Conservation (phyloP, 345 rosid genomes). For the Syzygium aqueum region DNA sequence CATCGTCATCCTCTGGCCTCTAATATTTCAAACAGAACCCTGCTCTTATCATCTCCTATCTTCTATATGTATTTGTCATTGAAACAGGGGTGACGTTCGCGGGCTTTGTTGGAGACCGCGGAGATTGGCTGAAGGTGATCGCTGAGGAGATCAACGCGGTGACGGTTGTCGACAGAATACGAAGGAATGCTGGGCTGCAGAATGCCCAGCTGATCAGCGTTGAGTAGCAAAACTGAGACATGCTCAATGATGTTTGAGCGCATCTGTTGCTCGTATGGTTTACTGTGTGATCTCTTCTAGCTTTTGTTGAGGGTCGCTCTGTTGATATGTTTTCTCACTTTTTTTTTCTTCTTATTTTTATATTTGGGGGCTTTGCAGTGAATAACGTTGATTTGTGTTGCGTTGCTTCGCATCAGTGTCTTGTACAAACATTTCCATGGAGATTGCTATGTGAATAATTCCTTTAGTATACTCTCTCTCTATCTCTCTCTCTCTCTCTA, state of each 20-base stretch:
- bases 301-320: not conserved
- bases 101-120: not conserved
- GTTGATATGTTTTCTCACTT: no score
- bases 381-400: rapidly evolving
- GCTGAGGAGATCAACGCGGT: not conserved
- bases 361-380: not conserved
- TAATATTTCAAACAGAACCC: no score
- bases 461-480: not conserved
- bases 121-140: not conserved
- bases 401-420: not conserved
- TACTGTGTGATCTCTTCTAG: not conserved
- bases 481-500: no score
- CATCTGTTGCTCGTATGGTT: not conserved
- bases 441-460: not conserved
- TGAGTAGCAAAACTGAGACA: not conserved
- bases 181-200: not conserved
- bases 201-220: not conserved
- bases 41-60: no score
- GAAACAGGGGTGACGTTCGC: not conserved
- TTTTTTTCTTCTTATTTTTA: not conserved
- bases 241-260: not conserved
- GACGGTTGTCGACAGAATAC: not conserved
- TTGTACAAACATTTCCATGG: rapidly evolving
- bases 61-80: not conserved
- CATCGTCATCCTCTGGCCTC: not conserved